These are phyloP conservation scores for Plasmopara halstedii DNA, from an alignment of 352 stramenopile species.

Conservation along the genomic window DNA sequence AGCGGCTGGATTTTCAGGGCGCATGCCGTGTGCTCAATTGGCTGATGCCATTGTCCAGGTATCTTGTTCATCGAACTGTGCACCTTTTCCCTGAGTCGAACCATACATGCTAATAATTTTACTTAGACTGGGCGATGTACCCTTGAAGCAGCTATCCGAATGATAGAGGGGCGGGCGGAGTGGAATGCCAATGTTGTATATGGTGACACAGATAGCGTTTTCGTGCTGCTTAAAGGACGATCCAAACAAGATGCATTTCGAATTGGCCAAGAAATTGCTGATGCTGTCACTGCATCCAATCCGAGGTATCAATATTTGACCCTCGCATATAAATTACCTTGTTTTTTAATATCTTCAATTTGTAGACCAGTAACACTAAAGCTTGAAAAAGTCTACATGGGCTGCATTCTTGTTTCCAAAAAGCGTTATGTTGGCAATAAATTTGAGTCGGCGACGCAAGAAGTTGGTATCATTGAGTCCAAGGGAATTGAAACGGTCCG, in stretches of 20 bases:
- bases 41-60: slow-evolving; percentile 98
- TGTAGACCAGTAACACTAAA: slow-evolving; percentile 71
- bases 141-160: slow-evolving; percentile 89
- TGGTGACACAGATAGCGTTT: slow-evolving; percentile 98
- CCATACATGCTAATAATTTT: too few species aligned
- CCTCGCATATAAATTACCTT: too few species aligned
- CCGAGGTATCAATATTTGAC: slow-evolving; percentile 43
- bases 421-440: slow-evolving; percentile 91
- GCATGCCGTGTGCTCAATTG: slow-evolving; percentile 94
- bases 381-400: slow-evolving; percentile 90
- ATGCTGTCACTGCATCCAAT: slow-evolving; percentile 76
- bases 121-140: slow-evolving; percentile 80
- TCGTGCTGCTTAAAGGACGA: slow-evolving; percentile 93
- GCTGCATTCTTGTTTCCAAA: slow-evolving; percentile 90
- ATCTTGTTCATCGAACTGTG: background rate
- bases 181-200: slow-evolving; percentile 93
- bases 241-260: slow-evolving; percentile 91
- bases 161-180: slow-evolving; percentile 80
- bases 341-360: background rate
- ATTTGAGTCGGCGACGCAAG: slow-evolving; percentile 58
- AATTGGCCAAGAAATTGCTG: slow-evolving; percentile 89
- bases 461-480: slow-evolving; percentile 60
- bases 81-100: too few species aligned
- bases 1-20: slow-evolving; percentile 95
- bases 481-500: slow-evolving; percentile 93